Evolutionary conservation across 306 rosid species (phyloP).

Genomic region (Lathyrus tuberosus): DNA sequence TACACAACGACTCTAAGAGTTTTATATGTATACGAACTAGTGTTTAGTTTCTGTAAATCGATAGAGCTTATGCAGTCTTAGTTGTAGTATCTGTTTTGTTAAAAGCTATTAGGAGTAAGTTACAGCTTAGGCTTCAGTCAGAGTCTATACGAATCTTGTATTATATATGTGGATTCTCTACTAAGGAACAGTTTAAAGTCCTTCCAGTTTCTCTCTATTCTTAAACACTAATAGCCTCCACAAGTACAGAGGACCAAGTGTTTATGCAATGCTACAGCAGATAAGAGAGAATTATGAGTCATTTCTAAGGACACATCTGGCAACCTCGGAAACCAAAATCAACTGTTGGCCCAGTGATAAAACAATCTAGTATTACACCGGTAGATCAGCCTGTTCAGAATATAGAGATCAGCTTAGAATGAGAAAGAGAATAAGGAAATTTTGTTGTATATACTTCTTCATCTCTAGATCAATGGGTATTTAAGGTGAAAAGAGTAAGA

Average conservation of each 20-base stretch:
- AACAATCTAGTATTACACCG: background rate
- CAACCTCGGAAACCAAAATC: constrained; percentile 31
- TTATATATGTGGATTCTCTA: background rate
- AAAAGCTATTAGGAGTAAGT: constrained; percentile 10
- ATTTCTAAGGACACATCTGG: constrained; percentile 11
- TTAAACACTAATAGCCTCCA: constrained; percentile 10
- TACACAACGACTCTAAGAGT: background rate
- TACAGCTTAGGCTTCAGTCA: constrained; percentile 2
- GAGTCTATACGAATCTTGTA: constrained; percentile 1
- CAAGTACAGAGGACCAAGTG: background rate
- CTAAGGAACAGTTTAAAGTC: background rate
- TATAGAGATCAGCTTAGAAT: background rate
- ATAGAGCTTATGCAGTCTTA: background rate
- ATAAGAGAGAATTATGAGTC: background rate
- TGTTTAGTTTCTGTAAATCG: background rate
- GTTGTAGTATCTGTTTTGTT: background rate
- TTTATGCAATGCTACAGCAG: background rate
- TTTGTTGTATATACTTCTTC: background rate
- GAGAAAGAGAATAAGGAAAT: background rate
- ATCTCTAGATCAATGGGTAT: background rate
- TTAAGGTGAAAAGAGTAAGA: background rate
- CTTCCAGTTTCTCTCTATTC: background rate
- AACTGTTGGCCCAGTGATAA: constrained; percentile 25
- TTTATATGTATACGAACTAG: background rate
- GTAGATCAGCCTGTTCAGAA: background rate